Base-by-base conservation (phyloP, 78 protist genomes). In the Monocercomonoides exilis region DNA sequence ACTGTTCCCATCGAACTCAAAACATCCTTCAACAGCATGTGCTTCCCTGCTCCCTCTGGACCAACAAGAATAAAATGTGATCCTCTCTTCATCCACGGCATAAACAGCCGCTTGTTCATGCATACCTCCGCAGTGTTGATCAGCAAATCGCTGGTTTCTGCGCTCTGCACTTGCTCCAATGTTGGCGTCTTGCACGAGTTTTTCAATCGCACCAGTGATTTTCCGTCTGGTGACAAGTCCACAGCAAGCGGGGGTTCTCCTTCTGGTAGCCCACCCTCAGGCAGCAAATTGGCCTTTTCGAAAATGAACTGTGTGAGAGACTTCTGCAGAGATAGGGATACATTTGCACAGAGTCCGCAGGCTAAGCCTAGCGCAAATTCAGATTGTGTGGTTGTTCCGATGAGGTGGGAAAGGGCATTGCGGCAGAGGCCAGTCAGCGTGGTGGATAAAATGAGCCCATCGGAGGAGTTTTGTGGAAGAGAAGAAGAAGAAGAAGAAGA, bases 31-130 rank as follows among this genome's bases (percentile, higher is more conserved):
- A 94, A 89, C 80, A 90, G 77, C 86, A 87, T 77, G 36, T 32
- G 64, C 94, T 94, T 94, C 44, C 96, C 96, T 35, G 87, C n/a
- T 21, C 95, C 96, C 89, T 91, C 90, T 29, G 92, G 92, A 33
- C 92, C 92, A 6, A 90, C 92, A 11, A 90, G 85, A 42, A 90
- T 64, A 77, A 90, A 84, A 4, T 89, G 92, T 43, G 81, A 86
- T 33, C 2, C 1, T 63, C 84, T 1, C 45, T 34, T 33, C 32
- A 91, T 1, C 95, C 94, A 92, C 77, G 93, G 90, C 34, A 0
- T 0, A 35, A 93, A 0, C 41, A 89, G 41, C 6, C 11, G 84
- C 41, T 41, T 1, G 43, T 43, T 43, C 3, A 86, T 44, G 64
- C 90, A 93, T 79, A 90, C 87, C n/a, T 86, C 92, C 32, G 45